Evolutionary conservation across 805 yeast species (phyloP), one percentile per base, ranked within the genome.

Genomic region (Komagataella mondaviorum): DNA sequence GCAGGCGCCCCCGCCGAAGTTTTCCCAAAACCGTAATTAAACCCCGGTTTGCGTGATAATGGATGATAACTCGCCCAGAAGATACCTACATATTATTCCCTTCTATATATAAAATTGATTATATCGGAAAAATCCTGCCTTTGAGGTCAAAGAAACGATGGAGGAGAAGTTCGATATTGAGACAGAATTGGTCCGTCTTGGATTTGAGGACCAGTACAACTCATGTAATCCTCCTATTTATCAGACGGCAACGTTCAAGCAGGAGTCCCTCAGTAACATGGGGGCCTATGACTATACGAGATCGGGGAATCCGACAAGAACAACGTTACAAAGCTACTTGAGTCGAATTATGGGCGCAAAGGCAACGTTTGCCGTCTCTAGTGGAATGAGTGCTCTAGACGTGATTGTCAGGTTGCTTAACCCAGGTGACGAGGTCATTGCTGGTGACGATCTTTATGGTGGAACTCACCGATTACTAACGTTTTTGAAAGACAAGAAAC

Each of bases 241-340:
- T 68, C 95, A 88, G 65, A 80, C 93, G 0, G 96, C 98, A n/a
- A 90, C 98, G 5, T 90, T 90, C 72, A 89, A 88, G 67, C 93
- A 87, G 65, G 75, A 74, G 47, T 77, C 86, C 0, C 69, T 87
- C 54, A 71, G 78, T 45, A 81, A 84, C 59, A 78, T 85, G 83
- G 91, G 95, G 2, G 84, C 81, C 58, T 88, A 82, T 62, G 91
- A 84, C 63, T 87, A 87, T 67, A 88, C 97, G 0, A 75, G 98
- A 58, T 84, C 95, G 12, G 97, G 98, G 3, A 90, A 90, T 68
- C 98, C 98, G 22, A 88, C 97, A 1, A 75, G 98, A 65, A 78
- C 91, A 0, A 77, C 78, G 45, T 68, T 89, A 54, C 96, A 90
- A 65, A 71, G 77, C 48, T 95, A 90, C 59, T 62, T 90, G 59